These are phyloP conservation scores for Arabidopsis hybrid DNA, from an alignment of 441 rosid species.

Conservation along the genomic window DNA sequence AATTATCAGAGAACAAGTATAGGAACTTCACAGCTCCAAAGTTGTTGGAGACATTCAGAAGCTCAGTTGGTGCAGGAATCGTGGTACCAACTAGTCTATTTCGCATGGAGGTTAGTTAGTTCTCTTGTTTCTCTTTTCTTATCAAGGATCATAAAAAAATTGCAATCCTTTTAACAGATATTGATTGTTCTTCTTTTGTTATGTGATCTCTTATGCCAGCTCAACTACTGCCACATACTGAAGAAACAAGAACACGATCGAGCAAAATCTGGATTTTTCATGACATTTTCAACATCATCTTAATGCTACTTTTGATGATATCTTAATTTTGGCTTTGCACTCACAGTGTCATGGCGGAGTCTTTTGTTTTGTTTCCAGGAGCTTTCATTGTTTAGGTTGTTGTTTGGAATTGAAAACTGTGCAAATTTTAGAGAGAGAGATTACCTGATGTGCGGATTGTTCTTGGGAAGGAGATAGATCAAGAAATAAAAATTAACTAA, in stretches of 20 bases:
- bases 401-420: conserved; percentile 28
- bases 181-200: conserved; percentile 23
- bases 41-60: conserved; percentile 68
- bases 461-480: neutral
- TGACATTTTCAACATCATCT: conserved; percentile 68
- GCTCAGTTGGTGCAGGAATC: conserved; percentile 82
- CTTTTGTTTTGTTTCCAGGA: neutral
- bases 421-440: conserved; percentile 8
- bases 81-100: conserved; percentile 77
- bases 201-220: conserved; percentile 52
- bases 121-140: neutral
- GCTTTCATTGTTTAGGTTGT: conserved; percentile 13
- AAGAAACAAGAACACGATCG: conserved; percentile 71
- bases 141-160: neutral
- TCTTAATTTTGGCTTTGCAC: neutral
- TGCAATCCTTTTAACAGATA: conserved; percentile 8
- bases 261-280: conserved; percentile 72
- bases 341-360: neutral
- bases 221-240: conserved; percentile 84
- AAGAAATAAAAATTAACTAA: neutral
- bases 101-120: conserved; percentile 78
- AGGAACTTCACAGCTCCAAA: conserved; percentile 58
- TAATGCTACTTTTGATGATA: conserved; percentile 34
- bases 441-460: conserved; percentile 15
- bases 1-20: conserved; percentile 73